phyloP scores from a whole-genome alignment of 148 eudicot species.

The Fagopyrum homotropicum region DNA sequence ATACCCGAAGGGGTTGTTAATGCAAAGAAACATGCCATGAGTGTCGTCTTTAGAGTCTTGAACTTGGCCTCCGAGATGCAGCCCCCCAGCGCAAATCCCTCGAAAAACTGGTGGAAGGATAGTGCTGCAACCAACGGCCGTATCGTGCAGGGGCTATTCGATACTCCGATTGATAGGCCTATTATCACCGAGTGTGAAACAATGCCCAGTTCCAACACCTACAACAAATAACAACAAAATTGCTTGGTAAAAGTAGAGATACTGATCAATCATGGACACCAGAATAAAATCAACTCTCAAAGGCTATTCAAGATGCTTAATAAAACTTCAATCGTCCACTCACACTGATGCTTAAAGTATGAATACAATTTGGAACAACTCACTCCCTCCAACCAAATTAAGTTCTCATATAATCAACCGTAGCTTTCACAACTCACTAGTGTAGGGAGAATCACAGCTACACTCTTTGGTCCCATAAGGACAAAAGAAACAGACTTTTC shows the following conservation, averaged over 20 bases:
- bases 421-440: not conserved
- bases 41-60: slow-evolving; percentile 36
- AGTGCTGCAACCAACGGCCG: slow-evolving; percentile 37
- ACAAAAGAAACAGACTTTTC: not conserved
- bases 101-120: slow-evolving; percentile 47
- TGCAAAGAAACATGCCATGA: slow-evolving; percentile 90
- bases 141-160: slow-evolving; percentile 43
- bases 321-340: not conserved
- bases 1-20: slow-evolving; percentile 81
- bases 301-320: not conserved
- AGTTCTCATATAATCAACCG: not conserved
- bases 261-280: not conserved
- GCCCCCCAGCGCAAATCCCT: slow-evolving; percentile 51
- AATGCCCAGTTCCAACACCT: slow-evolving; percentile 39
- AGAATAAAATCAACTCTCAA: not conserved
- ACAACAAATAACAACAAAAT: not conserved
- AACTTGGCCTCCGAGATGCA: slow-evolving; percentile 80
- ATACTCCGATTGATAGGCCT: slow-evolving; percentile 45
- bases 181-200: slow-evolving; percentile 41
- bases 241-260: not conserved
- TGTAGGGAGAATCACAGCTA: not conserved
- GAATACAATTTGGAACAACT: not conserved
- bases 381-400: slow-evolving; percentile 10
- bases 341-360: not conserved
- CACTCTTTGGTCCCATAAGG: not conserved